Conservation (phyloP, 2,329 filamentous ascomycete genomes). For the Apiospora koreana region DNA sequence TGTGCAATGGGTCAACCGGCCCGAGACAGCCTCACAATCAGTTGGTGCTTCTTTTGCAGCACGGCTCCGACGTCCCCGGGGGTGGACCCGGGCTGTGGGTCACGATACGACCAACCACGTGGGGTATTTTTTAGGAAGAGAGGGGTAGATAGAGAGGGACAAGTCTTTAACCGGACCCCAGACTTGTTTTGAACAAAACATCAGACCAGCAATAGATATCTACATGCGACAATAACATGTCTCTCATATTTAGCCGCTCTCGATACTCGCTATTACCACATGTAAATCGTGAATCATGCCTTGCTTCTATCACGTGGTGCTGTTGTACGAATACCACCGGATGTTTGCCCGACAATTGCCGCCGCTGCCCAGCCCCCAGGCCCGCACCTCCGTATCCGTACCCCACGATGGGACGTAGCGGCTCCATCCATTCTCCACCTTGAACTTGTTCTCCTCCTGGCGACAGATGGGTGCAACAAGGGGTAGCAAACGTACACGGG, state of each 20-base stretch:
- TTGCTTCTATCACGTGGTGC: neutral
- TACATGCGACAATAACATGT: neutral
- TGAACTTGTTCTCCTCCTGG: neutral
- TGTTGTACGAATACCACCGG: neutral
- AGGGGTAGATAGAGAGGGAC: neutral
- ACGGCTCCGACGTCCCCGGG: constrained; percentile 10
- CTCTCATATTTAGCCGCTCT: neutral
- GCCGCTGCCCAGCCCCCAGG: neutral
- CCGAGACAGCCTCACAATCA: neutral
- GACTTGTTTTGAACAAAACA: neutral
- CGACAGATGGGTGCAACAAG: neutral
- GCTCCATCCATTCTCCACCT: neutral
- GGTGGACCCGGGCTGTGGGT: neutral
- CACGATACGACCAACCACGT: neutral
- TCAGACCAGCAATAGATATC: neutral
- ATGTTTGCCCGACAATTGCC: neutral
- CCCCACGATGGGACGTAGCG: neutral
- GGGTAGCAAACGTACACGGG: neutral
- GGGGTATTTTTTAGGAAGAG: neutral
- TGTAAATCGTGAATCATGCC: neutral
- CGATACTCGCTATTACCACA: neutral
- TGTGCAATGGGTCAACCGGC: neutral
- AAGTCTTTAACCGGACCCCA: neutral
- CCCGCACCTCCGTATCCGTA: neutral
- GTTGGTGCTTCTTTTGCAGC: neutral